Conservation (phyloP, 805 yeast species). For the Candida xyloterini region DNA sequence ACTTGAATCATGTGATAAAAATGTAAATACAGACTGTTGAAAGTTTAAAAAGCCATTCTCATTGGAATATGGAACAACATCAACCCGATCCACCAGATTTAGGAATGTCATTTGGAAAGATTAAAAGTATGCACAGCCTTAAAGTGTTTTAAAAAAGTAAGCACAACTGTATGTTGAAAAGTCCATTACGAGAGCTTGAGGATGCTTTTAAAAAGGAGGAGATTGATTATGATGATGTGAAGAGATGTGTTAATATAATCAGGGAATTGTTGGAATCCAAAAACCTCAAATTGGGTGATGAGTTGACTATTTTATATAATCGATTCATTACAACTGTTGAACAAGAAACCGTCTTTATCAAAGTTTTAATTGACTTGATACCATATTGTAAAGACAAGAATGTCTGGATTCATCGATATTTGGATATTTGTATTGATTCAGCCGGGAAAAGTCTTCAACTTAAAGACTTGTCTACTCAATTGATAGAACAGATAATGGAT, state of each 20-base stretch:
- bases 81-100: slow-evolving; percentile 30
- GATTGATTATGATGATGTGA: not conserved
- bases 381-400: slow-evolving; percentile 32
- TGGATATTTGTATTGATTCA: slow-evolving; percentile 54
- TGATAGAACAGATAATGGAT: slow-evolving; percentile 11
- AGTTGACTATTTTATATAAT: slow-evolving; percentile 1
- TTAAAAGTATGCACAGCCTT: slow-evolving; percentile 3
- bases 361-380: slow-evolving; percentile 35
- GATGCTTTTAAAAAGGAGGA: not conserved
- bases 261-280: not conserved
- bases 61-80: slow-evolving; percentile 31
- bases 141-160: slow-evolving; percentile 1
- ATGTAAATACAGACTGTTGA: slow-evolving; percentile 26
- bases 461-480: slow-evolving; percentile 3
- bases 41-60: slow-evolving; percentile 18
- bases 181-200: slow-evolving; percentile 5
- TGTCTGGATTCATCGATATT: slow-evolving; percentile 50
- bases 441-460: slow-evolving; percentile 48
- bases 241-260: not conserved
- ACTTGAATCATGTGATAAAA: slow-evolving; percentile 37
- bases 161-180: not conserved
- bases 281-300: slow-evolving; percentile 3
- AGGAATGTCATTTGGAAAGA: slow-evolving; percentile 16
- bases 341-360: slow-evolving; percentile 39
- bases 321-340: slow-evolving; percentile 22